These are phyloP conservation scores for Aspergillus indologenus DNA, from an alignment of 495 filamentous ascomycete species.

Conservation along the genomic window DNA sequence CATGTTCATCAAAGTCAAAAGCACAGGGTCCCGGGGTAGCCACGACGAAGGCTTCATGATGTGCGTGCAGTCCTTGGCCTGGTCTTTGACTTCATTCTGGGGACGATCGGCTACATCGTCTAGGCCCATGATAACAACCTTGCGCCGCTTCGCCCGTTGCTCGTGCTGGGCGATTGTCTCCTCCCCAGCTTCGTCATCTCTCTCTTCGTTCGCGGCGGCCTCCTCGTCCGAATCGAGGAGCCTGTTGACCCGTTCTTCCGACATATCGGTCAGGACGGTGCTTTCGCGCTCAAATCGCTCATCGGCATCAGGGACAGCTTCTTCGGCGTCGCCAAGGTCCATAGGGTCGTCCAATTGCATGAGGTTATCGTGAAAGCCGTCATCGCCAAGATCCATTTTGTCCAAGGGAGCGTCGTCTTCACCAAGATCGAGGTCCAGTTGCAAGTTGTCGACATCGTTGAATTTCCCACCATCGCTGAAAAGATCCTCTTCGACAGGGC, in stretches of 20 bases:
- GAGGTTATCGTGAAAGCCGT: slow-evolving; percentile 29
- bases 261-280: slow-evolving; percentile 37
- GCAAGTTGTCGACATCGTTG: slow-evolving; percentile 42
- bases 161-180: slow-evolving; percentile 56
- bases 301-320: slow-evolving; percentile 51
- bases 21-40: slow-evolving; percentile 77
- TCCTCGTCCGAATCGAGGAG: slow-evolving; percentile 56
- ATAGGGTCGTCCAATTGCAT: slow-evolving; percentile 43
- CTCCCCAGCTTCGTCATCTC: slow-evolving; percentile 52
- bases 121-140: slow-evolving; percentile 55
- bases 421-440: slow-evolving; percentile 55
- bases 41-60: slow-evolving; percentile 78
- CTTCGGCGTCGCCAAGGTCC: slow-evolving; percentile 46
- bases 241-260: slow-evolving; percentile 57
- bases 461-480: slow-evolving; percentile 61
- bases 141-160: slow-evolving; percentile 73
- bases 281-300: slow-evolving; percentile 59
- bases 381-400: slow-evolving; percentile 35
- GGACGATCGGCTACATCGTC: slow-evolving; percentile 64
- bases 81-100: slow-evolving; percentile 63
- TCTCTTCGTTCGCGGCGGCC: slow-evolving; percentile 38
- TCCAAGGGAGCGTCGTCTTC: slow-evolving; percentile 49
- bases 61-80: slow-evolving; percentile 72
- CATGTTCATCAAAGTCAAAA: slow-evolving; percentile 84
- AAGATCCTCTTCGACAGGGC: slow-evolving; percentile 67